These are phyloP conservation scores for Tubosaeta sp. DNA, from an alignment of 768 basidiomycete genomes.

Conservation along the genomic window DNA sequence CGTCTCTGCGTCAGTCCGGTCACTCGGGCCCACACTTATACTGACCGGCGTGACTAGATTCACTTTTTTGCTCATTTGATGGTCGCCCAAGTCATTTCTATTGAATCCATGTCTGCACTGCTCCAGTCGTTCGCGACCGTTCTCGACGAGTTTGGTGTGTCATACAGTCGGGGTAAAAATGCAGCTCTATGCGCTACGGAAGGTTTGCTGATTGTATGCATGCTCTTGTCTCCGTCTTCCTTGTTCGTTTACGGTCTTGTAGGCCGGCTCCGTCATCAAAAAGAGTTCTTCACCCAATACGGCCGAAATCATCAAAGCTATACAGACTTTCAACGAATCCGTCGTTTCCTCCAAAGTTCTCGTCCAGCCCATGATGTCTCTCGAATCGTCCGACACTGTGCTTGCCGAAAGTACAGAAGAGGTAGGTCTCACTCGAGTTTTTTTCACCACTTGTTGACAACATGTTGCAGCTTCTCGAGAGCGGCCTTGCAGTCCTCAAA, in stretches of 20 bases:
- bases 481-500: constrained; percentile 58
- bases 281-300: constrained; percentile 55
- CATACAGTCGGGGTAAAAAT: constrained; percentile 76
- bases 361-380: constrained; percentile 55
- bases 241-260: not conserved
- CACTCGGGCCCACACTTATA: not conserved
- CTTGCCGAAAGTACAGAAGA: constrained; percentile 56
- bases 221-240: not conserved
- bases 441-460: not conserved
- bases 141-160: constrained; percentile 85
- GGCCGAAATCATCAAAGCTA: constrained; percentile 63
- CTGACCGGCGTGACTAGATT: constrained; percentile 49
- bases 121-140: constrained; percentile 83
- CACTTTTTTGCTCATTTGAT: constrained; percentile 92
- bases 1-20: constrained; percentile 68
- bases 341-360: constrained; percentile 55
- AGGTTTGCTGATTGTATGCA: constrained; percentile 68
- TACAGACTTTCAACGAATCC: constrained; percentile 68
- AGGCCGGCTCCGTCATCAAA: constrained; percentile 71
- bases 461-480: constrained; percentile 63
- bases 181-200: constrained; percentile 81
- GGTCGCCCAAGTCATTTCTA: constrained; percentile 66
- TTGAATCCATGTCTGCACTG: constrained; percentile 74
- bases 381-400: constrained; percentile 40
- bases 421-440: constrained; percentile 34